These are phyloP conservation scores for Postia placenta DNA, from an alignment of 768 basidiomycete genomes.

Conservation along the genomic window DNA sequence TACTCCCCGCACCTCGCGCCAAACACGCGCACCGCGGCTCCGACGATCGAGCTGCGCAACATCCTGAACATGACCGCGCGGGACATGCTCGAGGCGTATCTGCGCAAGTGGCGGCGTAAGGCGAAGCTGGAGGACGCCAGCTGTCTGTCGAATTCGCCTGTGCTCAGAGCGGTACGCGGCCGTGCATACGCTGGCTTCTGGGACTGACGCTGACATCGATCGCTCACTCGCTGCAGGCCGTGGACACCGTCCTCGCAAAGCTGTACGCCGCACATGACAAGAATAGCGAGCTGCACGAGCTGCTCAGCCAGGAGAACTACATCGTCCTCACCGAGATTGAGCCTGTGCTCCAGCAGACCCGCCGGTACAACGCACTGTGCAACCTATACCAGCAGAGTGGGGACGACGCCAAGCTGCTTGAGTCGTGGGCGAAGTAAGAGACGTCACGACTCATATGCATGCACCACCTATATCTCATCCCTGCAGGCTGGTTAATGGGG, in stretches of 20 bases:
- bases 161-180: slow-evolving; percentile 17
- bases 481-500: slow-evolving; percentile 61
- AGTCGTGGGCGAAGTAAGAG: slow-evolving; percentile 62
- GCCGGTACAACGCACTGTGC: slow-evolving; percentile 57
- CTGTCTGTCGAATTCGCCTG: slow-evolving; percentile 11
- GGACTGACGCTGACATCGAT: not conserved
- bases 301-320: slow-evolving; percentile 48
- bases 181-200: too few species aligned
- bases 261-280: slow-evolving; percentile 59
- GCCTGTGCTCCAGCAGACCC: slow-evolving; percentile 39
- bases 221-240: slow-evolving; percentile 37
- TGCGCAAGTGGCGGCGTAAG: slow-evolving; percentile 54
- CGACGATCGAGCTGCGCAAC: slow-evolving; percentile 61
- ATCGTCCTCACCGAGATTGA: slow-evolving; percentile 61
- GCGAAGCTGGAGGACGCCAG: slow-evolving; percentile 31
- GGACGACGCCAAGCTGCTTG: slow-evolving; percentile 56
- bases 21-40: slow-evolving; percentile 58
- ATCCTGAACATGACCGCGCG: slow-evolving; percentile 59
- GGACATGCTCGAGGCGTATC: slow-evolving; percentile 69
- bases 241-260: slow-evolving; percentile 81
- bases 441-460: too few species aligned
- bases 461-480: not conserved
- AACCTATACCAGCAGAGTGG: slow-evolving; percentile 53
- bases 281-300: slow-evolving; percentile 51
- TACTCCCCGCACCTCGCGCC: slow-evolving; percentile 84